These are phyloP conservation scores for Chrysanthemum makinoi DNA, from an alignment of 129 eudicot species.

Conservation along the genomic window DNA sequence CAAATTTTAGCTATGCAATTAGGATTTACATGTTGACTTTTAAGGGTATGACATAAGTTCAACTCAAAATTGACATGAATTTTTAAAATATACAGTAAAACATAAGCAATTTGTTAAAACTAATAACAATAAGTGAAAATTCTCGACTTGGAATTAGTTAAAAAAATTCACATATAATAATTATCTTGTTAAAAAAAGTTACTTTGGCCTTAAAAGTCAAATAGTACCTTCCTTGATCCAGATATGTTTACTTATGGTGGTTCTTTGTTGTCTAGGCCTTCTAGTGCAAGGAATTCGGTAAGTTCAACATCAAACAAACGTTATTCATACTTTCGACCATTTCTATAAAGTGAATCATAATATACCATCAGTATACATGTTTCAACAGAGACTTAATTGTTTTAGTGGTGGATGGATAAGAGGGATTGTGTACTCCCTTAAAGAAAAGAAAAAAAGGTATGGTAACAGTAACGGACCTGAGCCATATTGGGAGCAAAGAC, in stretches of 20 bases:
- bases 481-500: too few species aligned
- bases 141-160: not conserved
- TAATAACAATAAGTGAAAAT: not conserved
- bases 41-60: not conserved
- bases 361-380: too few species aligned
- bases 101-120: not conserved
- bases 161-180: not conserved
- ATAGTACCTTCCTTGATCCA: not conserved
- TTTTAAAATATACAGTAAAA: not conserved
- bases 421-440: too few species aligned
- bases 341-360: too few species aligned
- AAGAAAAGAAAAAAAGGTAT: too few species aligned
- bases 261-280: conserved; percentile 62
- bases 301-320: too few species aligned
- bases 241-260: conserved; percentile 8
- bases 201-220: conserved; percentile 17
- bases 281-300: conserved; percentile 95
- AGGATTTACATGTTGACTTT: conserved; percentile 10
- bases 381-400: too few species aligned
- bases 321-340: too few species aligned
- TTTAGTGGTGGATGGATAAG: too few species aligned
- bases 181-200: not conserved
- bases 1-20: conserved; percentile 20
- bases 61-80: not conserved
- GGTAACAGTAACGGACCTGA: too few species aligned